phyloP scores from a whole-genome alignment of 2,329 filamentous ascomycete genomes.

The Xylariaceae sp. region DNA sequence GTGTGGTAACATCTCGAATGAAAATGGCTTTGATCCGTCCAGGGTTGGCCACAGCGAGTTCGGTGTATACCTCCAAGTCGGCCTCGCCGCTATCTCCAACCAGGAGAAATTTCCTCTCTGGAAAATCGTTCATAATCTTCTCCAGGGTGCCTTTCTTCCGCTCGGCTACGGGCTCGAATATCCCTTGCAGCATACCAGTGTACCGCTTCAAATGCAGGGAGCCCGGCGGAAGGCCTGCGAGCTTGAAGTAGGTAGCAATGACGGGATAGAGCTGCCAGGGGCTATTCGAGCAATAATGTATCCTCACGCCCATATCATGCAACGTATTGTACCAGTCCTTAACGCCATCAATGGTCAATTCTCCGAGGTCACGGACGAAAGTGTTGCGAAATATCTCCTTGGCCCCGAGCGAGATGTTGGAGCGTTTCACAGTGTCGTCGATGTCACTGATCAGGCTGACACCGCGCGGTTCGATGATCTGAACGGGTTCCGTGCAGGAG shows the following conservation, averaged over 20 bases:
- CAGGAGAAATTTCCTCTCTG: conserved; percentile 79
- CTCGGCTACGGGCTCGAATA: conserved; percentile 95
- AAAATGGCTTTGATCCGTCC: conserved; percentile 81
- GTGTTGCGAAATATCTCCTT: conserved; percentile 95
- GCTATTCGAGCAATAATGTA: conserved; percentile 99
- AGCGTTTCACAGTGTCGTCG: conserved; percentile 95
- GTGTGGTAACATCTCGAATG: conserved; percentile 90
- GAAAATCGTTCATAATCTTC: conserved; percentile 82
- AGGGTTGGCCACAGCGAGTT: conserved; percentile 79
- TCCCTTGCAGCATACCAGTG: conserved; percentile 92
- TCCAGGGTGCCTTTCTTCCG: conserved; percentile 86
- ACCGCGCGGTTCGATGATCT: conserved; percentile 70
- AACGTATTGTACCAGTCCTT: conserved; percentile 81
- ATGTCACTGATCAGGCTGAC: conserved; percentile 96
- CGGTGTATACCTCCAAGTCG: conserved; percentile 94
- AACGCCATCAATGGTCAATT: conserved; percentile 81
- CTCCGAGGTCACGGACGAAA: conserved; percentile 78
- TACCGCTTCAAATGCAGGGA: conserved; percentile 97
- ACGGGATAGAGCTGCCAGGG: conserved; percentile 97
- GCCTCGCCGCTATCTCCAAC: conserved; percentile 96
- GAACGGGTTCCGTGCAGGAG: conserved; percentile 72
- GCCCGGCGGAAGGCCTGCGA: conserved; percentile 74
- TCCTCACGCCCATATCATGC: conserved; percentile 71
- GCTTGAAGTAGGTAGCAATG: conserved; percentile 75
- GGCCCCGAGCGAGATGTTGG: conserved; percentile 79